These are phyloP conservation scores for Plasmodium cynomolgi DNA, from an alignment of 169 alveolate genomes.

Conservation along the genomic window DNA sequence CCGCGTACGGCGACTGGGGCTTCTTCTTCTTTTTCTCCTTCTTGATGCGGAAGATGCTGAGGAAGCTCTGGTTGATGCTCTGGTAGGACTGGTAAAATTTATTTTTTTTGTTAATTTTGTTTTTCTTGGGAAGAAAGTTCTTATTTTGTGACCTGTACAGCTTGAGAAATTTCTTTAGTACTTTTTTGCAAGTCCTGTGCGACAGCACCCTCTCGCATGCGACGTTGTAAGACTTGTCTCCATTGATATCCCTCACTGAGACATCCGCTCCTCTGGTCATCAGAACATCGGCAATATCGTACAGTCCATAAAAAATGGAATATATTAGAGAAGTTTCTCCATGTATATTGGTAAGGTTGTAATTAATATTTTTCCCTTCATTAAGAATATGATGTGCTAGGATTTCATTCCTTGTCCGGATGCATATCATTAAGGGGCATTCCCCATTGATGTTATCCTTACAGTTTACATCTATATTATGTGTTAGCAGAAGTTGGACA, in stretches of 20 bases:
- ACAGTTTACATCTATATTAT: constrained; percentile 76
- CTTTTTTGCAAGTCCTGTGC: constrained; percentile 66
- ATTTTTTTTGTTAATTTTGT: constrained; percentile 61
- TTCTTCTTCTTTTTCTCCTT: constrained; percentile 46
- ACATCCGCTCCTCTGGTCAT: constrained; percentile 76
- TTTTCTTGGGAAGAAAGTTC: constrained; percentile 51
- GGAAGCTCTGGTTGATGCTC: constrained; percentile 57
- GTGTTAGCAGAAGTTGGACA: constrained; percentile 64
- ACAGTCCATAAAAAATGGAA: constrained; percentile 69
- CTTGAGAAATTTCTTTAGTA: constrained; percentile 63
- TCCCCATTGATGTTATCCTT: constrained; percentile 86
- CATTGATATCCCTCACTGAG: constrained; percentile 69
- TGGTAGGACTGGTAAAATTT: constrained; percentile 67
- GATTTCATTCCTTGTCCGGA: constrained; percentile 86
- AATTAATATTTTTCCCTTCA: constrained; percentile 78
- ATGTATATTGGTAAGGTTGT: constrained; percentile 73
- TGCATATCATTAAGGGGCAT: constrained; percentile 88
- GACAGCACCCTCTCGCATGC: constrained; percentile 76
- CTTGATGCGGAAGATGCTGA: constrained; percentile 64
- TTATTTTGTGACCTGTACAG: constrained; percentile 72
- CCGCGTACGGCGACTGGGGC: background rate
- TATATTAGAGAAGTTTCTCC: constrained; percentile 75
- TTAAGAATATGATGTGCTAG: constrained; percentile 82
- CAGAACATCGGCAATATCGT: constrained; percentile 65
- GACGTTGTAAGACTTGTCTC: constrained; percentile 72